A percentile compares a stretch with the other conserved stretches of the same genome.
phyloP scores from a whole-genome alignment of 768 basidiomycete species.

The Tricholomella constricta region DNA sequence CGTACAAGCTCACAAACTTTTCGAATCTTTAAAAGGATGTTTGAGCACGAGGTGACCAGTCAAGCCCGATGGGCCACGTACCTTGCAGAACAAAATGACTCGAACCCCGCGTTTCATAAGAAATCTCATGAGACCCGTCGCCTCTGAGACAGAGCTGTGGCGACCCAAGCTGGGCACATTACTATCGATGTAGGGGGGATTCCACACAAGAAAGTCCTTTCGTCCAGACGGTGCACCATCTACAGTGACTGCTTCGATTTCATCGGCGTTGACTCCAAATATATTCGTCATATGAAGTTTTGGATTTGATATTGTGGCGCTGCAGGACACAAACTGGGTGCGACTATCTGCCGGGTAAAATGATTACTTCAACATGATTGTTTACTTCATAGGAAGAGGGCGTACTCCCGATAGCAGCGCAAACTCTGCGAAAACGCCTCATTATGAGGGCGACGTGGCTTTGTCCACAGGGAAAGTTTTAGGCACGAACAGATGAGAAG shows the following conservation, averaged over 20 bases:
- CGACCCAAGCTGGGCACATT: conserved; percentile 55
- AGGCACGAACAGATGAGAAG: background rate
- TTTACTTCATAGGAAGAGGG: conserved; percentile 9
- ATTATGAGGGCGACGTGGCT: conserved; percentile 84
- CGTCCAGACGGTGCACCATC: conserved; percentile 83
- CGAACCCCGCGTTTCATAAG: conserved; percentile 81
- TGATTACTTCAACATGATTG: background rate
- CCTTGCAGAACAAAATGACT: conserved; percentile 90
- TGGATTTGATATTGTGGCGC: conserved; percentile 84
- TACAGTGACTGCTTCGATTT: conserved; percentile 68
- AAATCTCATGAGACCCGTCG: conserved; percentile 71
- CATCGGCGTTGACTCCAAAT: conserved; percentile 63
- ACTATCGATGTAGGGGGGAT: conserved; percentile 59
- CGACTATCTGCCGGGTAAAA: conserved; percentile 45
- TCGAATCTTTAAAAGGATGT: conserved; percentile 54
- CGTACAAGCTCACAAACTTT: conserved; percentile 81
- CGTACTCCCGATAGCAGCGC: conserved; percentile 77
- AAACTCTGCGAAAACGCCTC: conserved; percentile 73
- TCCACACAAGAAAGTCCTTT: conserved; percentile 84
- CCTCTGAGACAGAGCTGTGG: conserved; percentile 63
- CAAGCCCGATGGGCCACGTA: conserved; percentile 22
- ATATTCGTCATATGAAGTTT: conserved; percentile 73
- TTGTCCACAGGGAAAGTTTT: background rate
- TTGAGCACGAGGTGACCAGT: background rate
- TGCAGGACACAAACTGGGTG: conserved; percentile 77